Conservation (phyloP, 495 filamentous ascomycete genomes). For the Penicillium simplicissimum region DNA sequence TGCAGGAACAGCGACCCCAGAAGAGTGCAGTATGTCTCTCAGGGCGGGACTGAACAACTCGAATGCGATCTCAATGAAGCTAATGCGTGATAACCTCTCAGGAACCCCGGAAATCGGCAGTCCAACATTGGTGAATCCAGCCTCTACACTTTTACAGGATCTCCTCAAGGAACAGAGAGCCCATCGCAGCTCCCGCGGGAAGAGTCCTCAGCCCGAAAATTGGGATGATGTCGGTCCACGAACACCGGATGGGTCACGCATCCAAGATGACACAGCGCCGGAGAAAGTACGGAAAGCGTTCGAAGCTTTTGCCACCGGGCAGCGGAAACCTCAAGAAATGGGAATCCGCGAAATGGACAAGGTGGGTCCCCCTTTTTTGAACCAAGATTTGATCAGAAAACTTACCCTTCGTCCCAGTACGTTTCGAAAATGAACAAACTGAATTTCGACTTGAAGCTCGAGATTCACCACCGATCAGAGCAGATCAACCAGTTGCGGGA, state of each 20-base stretch:
- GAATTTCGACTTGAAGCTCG: constrained; percentile 88
- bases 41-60: neutral
- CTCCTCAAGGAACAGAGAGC: constrained; percentile 51
- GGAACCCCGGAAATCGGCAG: constrained; percentile 33
- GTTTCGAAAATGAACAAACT: constrained; percentile 73
- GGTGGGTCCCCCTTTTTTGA: constrained; percentile 27
- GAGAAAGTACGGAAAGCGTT: constrained; percentile 39
- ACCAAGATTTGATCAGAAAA: neutral
- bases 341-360: constrained; percentile 53
- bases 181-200: constrained; percentile 35
- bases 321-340: constrained; percentile 47
- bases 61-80: neutral
- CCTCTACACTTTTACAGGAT: constrained; percentile 48
- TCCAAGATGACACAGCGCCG: constrained; percentile 36
- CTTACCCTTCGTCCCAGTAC: constrained; percentile 33
- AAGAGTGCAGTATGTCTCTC: constrained; percentile 19
- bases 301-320: constrained; percentile 26
- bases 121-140: constrained; percentile 43
- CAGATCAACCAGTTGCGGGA: constrained; percentile 66
- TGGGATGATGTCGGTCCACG: constrained; percentile 24
- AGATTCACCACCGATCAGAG: constrained; percentile 69
- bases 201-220: constrained; percentile 23
- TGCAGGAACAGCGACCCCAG: constrained; percentile 23
- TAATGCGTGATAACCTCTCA: constrained; percentile 2
- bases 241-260: constrained; percentile 36